Conservation (phyloP, 805 yeast species). For the Wickerhamiella qilinensis region DNA sequence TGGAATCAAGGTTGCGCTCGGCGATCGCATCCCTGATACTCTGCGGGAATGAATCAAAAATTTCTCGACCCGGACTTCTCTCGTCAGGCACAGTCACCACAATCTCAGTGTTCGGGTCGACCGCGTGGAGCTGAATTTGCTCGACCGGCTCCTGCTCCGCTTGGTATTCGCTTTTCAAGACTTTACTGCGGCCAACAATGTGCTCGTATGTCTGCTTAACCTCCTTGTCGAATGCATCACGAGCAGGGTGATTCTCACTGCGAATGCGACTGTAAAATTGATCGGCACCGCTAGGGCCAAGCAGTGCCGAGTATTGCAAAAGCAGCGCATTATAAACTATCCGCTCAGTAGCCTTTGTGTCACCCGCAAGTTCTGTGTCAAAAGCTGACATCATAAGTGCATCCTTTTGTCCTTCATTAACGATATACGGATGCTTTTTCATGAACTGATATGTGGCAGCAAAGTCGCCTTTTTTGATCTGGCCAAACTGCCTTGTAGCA, state of each 20-base stretch:
- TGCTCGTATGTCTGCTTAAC: conserved; percentile 61
- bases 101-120: conserved; percentile 69
- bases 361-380: conserved; percentile 55
- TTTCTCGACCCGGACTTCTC: conserved; percentile 20
- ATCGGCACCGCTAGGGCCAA: conserved; percentile 20
- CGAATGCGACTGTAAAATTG: conserved; percentile 52
- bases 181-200: conserved; percentile 55
- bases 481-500: conserved; percentile 50
- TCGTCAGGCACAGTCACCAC: conserved; percentile 41
- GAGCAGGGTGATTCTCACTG: conserved; percentile 42
- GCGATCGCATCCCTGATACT: conserved; percentile 61
- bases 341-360: conserved; percentile 37
- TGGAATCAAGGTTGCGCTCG: conserved; percentile 55
- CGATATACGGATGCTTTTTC: conserved; percentile 42
- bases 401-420: conserved; percentile 76
- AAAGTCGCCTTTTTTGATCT: conserved; percentile 34
- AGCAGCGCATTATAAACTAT: conserved; percentile 69
- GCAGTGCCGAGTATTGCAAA: conserved; percentile 46
- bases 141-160: conserved; percentile 32
- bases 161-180: conserved; percentile 31
- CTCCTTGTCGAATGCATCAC: conserved; percentile 53
- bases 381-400: conserved; percentile 87
- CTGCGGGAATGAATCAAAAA: conserved; percentile 44
- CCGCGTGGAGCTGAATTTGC: conserved; percentile 71
- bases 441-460: conserved; percentile 36